phyloP scores from a whole-genome alignment of 2,329 filamentous ascomycete genomes.

The Penicillium fuscoglaucum region DNA sequence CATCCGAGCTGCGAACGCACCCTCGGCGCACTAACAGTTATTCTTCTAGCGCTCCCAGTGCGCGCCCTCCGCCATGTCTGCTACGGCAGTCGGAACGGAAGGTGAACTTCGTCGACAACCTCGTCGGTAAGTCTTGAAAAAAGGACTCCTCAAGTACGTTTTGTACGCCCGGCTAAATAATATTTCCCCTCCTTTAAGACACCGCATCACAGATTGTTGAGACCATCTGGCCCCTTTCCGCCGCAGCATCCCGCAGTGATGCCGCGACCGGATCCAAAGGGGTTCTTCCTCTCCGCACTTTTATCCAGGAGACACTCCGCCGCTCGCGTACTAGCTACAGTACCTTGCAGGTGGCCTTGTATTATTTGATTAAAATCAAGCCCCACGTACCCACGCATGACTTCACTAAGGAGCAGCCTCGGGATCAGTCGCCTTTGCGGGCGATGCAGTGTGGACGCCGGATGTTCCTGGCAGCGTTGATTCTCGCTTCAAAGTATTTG shows the following conservation, averaged over 20 bases:
- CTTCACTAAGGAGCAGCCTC: constrained; percentile 81
- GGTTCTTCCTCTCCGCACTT: constrained; percentile 85
- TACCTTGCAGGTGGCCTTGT: constrained; percentile 92
- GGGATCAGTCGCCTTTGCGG: constrained; percentile 69
- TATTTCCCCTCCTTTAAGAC: constrained; percentile 58
- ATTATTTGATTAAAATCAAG: constrained; percentile 94
- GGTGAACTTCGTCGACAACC: constrained; percentile 91
- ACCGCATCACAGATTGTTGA: constrained; percentile 96
- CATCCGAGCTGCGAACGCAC: constrained; percentile 48
- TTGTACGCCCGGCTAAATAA: constrained; percentile 28
- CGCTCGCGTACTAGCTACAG: constrained; percentile 96
- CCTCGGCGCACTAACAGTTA: constrained; percentile 56
- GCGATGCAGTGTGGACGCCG: constrained; percentile 92
- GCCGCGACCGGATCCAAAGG: constrained; percentile 64
- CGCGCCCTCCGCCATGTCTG: constrained; percentile 70
- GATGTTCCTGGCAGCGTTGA: constrained; percentile 94
- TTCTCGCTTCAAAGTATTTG: constrained; percentile 94
- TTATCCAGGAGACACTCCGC: constrained; percentile 95
- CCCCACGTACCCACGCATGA: constrained; percentile 79
- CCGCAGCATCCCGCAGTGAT: constrained; percentile 72
- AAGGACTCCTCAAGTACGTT: constrained; percentile 35
- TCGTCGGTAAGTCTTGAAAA: constrained; percentile 78
- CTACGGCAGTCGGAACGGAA: constrained; percentile 89
- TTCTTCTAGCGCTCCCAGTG: constrained; percentile 48
- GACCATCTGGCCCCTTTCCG: constrained; percentile 93